phyloP scores from a whole-genome alignment of 2,329 filamentous ascomycete species.

The Huntiella savannae region DNA sequence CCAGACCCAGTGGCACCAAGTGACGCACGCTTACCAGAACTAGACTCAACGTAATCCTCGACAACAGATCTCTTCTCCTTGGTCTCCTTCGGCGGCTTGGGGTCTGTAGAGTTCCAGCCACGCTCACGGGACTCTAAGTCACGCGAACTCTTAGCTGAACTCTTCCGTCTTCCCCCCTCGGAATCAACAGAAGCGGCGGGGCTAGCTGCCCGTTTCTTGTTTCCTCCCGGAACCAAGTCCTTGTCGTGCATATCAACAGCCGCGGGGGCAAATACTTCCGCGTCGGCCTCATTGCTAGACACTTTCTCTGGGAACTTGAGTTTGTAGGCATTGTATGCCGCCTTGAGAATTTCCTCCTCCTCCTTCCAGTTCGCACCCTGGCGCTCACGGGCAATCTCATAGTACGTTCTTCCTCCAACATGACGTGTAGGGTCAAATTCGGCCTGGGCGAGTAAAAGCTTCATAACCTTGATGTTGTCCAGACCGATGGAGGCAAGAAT shows the following conservation, averaged over 20 bases:
- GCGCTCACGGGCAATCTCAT: constrained; percentile 66
- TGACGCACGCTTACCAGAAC: constrained; percentile 28
- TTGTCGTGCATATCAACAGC: constrained; percentile 18
- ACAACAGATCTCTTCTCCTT: constrained; percentile 30
- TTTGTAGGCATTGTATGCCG: constrained; percentile 48
- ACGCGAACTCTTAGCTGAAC: constrained; percentile 18
- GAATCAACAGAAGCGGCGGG: constrained; percentile 3
- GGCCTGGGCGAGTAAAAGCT: constrained; percentile 56
- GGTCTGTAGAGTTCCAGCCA: constrained; percentile 12
- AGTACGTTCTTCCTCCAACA: constrained; percentile 63
- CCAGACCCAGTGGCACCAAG: constrained; percentile 12
- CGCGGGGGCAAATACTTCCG: constrained; percentile 17
- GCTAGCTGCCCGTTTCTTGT: constrained; percentile 5
- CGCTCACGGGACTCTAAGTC: constrained; percentile 28
- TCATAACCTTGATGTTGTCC: constrained; percentile 67
- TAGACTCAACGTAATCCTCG: constrained; percentile 27
- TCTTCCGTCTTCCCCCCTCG: constrained; percentile 21
- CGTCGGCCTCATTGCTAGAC: not conserved
- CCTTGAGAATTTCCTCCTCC: constrained; percentile 64
- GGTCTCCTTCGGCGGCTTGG: constrained; percentile 23
- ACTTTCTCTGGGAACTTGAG: constrained; percentile 29
- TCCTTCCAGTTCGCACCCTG: constrained; percentile 79
- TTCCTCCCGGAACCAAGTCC: constrained; percentile 14
- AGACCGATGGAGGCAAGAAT: constrained; percentile 89
- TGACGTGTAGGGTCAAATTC: constrained; percentile 67